Conservation (phyloP, 768 basidiomycete genomes). For the Hygrophoropsis aurantiaca region DNA sequence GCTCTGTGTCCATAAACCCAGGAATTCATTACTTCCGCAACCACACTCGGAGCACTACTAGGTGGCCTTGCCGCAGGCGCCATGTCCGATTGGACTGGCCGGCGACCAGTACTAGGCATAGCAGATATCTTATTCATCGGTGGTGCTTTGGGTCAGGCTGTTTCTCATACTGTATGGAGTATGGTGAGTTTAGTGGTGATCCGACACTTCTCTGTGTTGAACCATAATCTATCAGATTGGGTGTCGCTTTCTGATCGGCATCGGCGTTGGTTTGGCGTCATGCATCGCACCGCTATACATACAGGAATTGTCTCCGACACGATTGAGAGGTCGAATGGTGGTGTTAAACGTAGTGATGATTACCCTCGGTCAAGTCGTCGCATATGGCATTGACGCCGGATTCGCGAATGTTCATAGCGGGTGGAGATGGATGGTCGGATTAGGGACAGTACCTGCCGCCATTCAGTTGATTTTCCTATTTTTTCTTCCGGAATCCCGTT, state of each 20-base stretch:
- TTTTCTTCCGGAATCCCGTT: conserved; percentile 79
- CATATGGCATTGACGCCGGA: conserved; percentile 71
- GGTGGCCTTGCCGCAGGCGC: conserved; percentile 73
- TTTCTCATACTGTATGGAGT: conserved; percentile 64
- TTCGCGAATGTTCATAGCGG: conserved; percentile 59
- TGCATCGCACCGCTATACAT: conserved; percentile 83
- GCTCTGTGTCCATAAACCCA: conserved; percentile 18
- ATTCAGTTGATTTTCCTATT: conserved; percentile 60
- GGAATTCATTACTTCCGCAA: conserved; percentile 82
- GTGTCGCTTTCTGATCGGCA: conserved; percentile 72
- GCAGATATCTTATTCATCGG: conserved; percentile 75
- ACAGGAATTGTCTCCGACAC: conserved; percentile 77
- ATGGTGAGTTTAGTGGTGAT: conserved; percentile 52
- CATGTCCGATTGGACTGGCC: conserved; percentile 69
- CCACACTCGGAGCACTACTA: conserved; percentile 74
- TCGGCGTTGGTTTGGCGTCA: conserved; percentile 73
- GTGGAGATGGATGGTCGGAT: conserved; percentile 85
- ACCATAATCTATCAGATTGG: conserved; percentile 44
- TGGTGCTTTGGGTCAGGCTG: conserved; percentile 71
- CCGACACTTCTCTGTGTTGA: neutral
- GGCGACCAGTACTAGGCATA: conserved; percentile 60
- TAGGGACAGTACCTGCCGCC: conserved; percentile 68
- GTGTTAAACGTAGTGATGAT: conserved; percentile 83
- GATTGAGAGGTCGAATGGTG: conserved; percentile 74
- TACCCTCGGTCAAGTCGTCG: conserved; percentile 78